phyloP scores from a whole-genome alignment of 1,284 basidiomycete species.

The Testicularia cyperi region DNA sequence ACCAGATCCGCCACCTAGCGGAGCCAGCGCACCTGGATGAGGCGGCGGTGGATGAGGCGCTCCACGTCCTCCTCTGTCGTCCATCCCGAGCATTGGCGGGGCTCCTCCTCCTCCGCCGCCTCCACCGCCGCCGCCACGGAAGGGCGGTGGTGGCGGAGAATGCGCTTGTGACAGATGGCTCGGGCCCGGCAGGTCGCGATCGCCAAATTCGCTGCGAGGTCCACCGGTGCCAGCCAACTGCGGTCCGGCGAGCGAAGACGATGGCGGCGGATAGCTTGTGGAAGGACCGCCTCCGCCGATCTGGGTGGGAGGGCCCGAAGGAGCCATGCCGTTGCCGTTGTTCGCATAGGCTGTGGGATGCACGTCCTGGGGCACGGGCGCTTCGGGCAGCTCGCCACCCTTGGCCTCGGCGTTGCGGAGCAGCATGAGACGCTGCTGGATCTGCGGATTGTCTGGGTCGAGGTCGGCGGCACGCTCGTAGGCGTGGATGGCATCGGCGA shows the following conservation, averaged over 20 bases:
- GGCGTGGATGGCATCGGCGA: constrained; percentile 96
- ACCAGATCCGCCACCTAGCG: constrained; percentile 22
- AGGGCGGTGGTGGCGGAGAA: constrained; percentile 42
- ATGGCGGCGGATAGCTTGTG: constrained; percentile 13
- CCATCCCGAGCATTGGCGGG: constrained; percentile 36
- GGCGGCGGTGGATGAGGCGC: too few relatives aligned
- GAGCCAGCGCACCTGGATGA: constrained; percentile 26
- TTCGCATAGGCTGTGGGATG: constrained; percentile 81
- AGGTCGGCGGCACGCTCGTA: constrained; percentile 65
- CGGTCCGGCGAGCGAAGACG: constrained; percentile 30
- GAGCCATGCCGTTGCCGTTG: constrained; percentile 38
- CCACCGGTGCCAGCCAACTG: constrained; percentile 34
- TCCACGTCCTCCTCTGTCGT: constrained; percentile 37
- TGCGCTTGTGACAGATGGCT: constrained; percentile 32
- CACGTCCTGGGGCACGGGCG: constrained; percentile 88
- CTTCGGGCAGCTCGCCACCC: constrained; percentile 73
- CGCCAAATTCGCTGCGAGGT: constrained; percentile 15
- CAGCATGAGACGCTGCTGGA: constrained; percentile 62
- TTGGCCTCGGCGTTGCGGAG: constrained; percentile 79
- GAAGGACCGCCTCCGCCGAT: constrained; percentile 36
- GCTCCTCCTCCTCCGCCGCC: too few relatives aligned
- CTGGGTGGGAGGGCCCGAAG: constrained; percentile 47
- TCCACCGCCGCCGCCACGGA: constrained; percentile 41
- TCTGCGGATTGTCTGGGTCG: constrained; percentile 53
- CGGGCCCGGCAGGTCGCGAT: constrained; percentile 45